Percentiles rank a stretch among this genome's conserved stretches.
These are phyloP conservation scores for Dendrobium chrysotoxum DNA, from an alignment of 106 monocot genomes.

Conservation along the genomic window DNA sequence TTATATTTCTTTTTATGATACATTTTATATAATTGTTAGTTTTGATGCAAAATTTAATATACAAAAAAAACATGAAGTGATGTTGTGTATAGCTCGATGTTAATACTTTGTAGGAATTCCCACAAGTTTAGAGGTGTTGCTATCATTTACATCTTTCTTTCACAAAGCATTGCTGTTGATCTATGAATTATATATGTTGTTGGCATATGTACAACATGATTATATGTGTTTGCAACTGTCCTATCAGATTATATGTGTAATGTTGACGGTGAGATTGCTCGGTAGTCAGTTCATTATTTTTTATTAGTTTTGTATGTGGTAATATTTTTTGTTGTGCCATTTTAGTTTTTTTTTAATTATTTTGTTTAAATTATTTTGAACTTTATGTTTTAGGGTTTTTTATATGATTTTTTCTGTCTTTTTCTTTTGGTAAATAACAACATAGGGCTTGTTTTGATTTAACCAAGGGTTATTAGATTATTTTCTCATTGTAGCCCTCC, in stretches of 20 bases:
- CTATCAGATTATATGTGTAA: not conserved
- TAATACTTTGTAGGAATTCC: not conserved
- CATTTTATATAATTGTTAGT: not conserved
- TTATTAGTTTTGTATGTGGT: not conserved
- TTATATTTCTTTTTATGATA: not conserved
- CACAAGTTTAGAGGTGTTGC: not conserved
- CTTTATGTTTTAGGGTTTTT: too few relatives aligned
- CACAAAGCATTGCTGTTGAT: not conserved
- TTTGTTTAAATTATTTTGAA: too few relatives aligned
- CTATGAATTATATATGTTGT: not conserved
- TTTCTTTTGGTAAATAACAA: too few relatives aligned
- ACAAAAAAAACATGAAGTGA: not conserved
- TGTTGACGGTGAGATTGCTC: not conserved
- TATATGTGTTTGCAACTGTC: not conserved
- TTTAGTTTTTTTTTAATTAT: not conserved
- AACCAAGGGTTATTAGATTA: too few relatives aligned
- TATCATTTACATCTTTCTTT: not conserved
- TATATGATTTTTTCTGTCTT: too few relatives aligned
- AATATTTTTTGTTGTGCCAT: not conserved
- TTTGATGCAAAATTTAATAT: not conserved
- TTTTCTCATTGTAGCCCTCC: too few relatives aligned
- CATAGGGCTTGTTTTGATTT: too few relatives aligned
- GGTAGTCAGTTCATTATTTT: not conserved
- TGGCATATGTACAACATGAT: not conserved
- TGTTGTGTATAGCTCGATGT: not conserved